Evolutionary conservation across 495 filamentous ascomycete genomes (phyloP), one percentile per base, ranked within the genome.

Genomic region (Aspergillus cristatus): DNA sequence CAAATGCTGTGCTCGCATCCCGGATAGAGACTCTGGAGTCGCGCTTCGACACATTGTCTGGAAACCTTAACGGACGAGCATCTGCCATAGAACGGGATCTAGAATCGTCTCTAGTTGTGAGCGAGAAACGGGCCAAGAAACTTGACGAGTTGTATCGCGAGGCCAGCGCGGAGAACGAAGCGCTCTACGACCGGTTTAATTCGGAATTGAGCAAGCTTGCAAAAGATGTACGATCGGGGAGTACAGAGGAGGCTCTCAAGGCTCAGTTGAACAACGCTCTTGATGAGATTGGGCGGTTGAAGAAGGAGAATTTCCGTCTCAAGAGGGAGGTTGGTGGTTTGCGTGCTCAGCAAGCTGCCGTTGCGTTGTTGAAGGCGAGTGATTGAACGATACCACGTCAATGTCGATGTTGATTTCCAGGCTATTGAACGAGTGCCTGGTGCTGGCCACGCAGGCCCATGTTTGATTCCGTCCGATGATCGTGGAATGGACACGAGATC

Each of bases 111-210:
- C 68, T 94, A 4, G 65, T 76, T 25, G 75, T 82, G 2, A 77
- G 71, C 39, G 86, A 95, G 52, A 71, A 68, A 33, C 90, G 91
- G 38, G 81, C 80, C 30, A 82, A 78, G 49, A 82, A 85, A 28
- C 74, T 96, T 24, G 89, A 96, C 54, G 84, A 91, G 56, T 60
- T 94, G 25, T 91, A 93, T 61, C 84, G 86, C 41, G 83, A 94
- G 48, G 76, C 80, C 13, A 90, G 79, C 51, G 85, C 85, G 0
- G 91, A 97, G 66, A 98, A 96, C 46, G 90, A 96, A 60, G 76
- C 91, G 34, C 68, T 96, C 28, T 96, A 96, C 55, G 84, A 89
- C 46, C 83, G 81, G 45, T 95, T 96, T 66, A 95, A 96, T 47
- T 72, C 76, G 16, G 91, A 98, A 54, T 62, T 98, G 32, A 83